Evolutionary conservation across 2,329 filamentous ascomycete genomes (phyloP).

Genomic region (Monilinia polystroma): DNA sequence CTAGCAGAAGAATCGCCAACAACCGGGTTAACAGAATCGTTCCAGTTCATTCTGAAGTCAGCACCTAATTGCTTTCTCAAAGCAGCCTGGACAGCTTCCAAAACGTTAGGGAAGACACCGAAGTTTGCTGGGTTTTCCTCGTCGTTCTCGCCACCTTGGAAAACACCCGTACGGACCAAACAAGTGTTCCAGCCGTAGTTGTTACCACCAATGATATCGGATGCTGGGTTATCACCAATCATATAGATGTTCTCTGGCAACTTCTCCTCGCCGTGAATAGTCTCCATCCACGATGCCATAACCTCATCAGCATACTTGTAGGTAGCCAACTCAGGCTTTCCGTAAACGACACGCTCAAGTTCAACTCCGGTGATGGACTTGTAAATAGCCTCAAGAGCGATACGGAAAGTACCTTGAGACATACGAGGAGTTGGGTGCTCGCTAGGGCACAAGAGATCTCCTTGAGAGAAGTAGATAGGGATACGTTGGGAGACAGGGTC

Average conservation of each 20-base stretch:
- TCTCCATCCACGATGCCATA: constrained; percentile 71
- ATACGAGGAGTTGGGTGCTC: constrained; percentile 66
- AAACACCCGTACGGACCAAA: constrained; percentile 71
- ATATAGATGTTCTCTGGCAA: constrained; percentile 65
- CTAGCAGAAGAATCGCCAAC: constrained; percentile 53
- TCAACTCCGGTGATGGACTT: constrained; percentile 67
- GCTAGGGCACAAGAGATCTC: constrained; percentile 63
- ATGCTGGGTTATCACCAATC: constrained; percentile 73
- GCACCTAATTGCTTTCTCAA: constrained; percentile 68
- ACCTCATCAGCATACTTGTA: constrained; percentile 78
- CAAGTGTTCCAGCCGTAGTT: constrained; percentile 83
- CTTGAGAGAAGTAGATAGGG: constrained; percentile 72
- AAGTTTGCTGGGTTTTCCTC: constrained; percentile 75
- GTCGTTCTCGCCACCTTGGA: constrained; percentile 65
- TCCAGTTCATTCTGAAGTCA: constrained; percentile 72
- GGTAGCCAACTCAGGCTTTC: constrained; percentile 72
- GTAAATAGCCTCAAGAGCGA: constrained; percentile 72
- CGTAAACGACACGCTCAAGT: constrained; percentile 73
- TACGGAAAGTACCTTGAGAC: constrained; percentile 74
- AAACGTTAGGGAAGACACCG: constrained; percentile 71
- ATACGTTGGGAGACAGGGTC: constrained; percentile 66
- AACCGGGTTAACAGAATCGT: constrained; percentile 69
- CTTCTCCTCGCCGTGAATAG: constrained; percentile 62
- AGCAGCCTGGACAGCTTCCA: constrained; percentile 67
- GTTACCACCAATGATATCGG: constrained; percentile 74